phyloP scores from a whole-genome alignment of 1,284 basidiomycete genomes.

The Papiliotrema flavescens region DNA sequence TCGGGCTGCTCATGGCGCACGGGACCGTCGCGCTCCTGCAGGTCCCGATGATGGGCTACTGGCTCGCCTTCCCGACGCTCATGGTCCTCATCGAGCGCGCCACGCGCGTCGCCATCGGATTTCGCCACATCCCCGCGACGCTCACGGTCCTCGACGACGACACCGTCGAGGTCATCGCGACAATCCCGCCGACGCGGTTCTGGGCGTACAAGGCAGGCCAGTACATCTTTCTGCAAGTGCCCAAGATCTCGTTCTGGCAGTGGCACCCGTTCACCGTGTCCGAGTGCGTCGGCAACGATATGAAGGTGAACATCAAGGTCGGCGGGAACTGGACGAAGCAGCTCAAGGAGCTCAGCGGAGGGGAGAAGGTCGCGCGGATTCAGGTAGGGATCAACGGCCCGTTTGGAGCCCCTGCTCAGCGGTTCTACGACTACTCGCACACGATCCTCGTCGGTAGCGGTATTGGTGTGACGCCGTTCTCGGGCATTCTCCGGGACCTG shows the following conservation, averaged over 20 bases:
- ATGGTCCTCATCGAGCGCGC: constrained; percentile 24
- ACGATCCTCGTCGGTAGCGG: constrained; percentile 31
- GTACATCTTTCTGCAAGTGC: constrained; percentile 30
- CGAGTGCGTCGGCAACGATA: constrained; percentile 14
- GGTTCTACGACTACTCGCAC: constrained; percentile 33
- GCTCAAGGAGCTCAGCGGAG: constrained; percentile 14
- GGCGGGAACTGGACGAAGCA: constrained; percentile 28
- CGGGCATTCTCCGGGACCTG: constrained; percentile 30
- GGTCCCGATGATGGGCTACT: constrained; percentile 32
- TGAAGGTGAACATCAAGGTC: constrained; percentile 32
- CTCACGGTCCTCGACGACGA: constrained; percentile 25
- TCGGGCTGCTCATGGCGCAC: constrained; percentile 27
- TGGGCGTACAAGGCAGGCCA: constrained; percentile 27
- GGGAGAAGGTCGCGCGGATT: constrained; percentile 9
- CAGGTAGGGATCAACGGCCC: constrained; percentile 28
- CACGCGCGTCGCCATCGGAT: constrained; percentile 14
- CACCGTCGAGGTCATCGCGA: constrained; percentile 21
- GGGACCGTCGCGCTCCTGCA: constrained; percentile 24
- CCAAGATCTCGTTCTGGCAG: constrained; percentile 16
- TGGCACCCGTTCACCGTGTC: constrained; percentile 35
- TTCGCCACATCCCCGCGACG: constrained; percentile 17
- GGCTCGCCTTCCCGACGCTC: constrained; percentile 32
- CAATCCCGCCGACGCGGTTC: constrained; percentile 12
- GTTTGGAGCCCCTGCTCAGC: constrained; percentile 31
- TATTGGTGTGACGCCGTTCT: constrained; percentile 32